Evolutionary conservation across 768 basidiomycete genomes (phyloP).

Genomic region (Vishniacozyma victoriae): DNA sequence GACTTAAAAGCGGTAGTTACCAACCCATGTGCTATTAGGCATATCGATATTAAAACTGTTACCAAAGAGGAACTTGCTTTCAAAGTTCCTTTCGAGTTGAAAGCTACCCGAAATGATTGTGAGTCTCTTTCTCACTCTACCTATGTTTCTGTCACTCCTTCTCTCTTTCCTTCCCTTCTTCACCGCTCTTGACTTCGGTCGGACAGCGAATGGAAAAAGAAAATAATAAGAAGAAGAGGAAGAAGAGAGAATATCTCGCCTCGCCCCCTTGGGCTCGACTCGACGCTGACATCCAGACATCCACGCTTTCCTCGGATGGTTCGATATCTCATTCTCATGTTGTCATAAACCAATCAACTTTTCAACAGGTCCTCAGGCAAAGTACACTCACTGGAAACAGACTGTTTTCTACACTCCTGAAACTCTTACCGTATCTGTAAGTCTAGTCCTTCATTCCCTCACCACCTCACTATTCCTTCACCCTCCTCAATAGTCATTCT

Average conservation of each 20-base stretch:
- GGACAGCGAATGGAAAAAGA: too few relatives aligned
- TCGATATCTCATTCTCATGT: slow-evolving; percentile 90
- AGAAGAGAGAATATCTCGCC: too few relatives aligned
- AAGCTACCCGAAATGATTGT: slow-evolving; percentile 87
- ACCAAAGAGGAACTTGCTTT: slow-evolving; percentile 95
- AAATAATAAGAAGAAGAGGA: neutral
- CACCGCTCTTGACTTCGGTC: too few relatives aligned
- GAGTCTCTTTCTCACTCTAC: slow-evolving; percentile 44
- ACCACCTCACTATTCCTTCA: neutral
- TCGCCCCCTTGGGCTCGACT: too few relatives aligned
- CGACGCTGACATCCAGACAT: slow-evolving; percentile 56
- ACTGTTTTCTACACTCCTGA: slow-evolving; percentile 91
- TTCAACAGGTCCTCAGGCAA: slow-evolving; percentile 94
- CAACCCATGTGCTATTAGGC: slow-evolving; percentile 85
- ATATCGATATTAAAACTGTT: slow-evolving; percentile 82
- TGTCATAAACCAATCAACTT: slow-evolving; percentile 94
- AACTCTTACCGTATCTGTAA: slow-evolving; percentile 45
- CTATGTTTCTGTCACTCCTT: neutral
- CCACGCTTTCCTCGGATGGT: slow-evolving; percentile 99
- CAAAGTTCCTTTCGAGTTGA: slow-evolving; percentile 68
- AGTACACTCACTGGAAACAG: slow-evolving; percentile 57
- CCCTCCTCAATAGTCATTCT: too few relatives aligned
- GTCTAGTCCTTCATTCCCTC: slow-evolving; percentile 3
- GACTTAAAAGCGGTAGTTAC: slow-evolving; percentile 93
- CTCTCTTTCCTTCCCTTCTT: too few relatives aligned